Evolutionary conservation across 139 green algal genomes (phyloP).

Genomic region (Volvox reticuliferus): DNA sequence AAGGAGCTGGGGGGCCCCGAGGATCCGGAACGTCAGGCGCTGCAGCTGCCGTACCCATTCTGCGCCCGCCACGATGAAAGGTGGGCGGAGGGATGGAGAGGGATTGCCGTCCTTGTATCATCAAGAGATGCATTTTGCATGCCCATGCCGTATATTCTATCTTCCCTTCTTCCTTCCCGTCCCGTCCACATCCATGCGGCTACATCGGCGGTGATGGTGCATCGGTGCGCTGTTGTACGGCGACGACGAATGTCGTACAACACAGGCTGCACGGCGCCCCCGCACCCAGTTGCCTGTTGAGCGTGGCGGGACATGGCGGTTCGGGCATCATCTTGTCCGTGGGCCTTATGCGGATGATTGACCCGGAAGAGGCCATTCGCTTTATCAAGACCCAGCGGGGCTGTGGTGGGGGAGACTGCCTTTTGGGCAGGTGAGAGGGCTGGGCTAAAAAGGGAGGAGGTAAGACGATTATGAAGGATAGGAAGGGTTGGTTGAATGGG

Average conservation of each 20-base stretch:
- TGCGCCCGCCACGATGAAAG: constrained; percentile 16
- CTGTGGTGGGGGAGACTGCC: constrained; percentile 36
- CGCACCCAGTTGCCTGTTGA: constrained; percentile 6
- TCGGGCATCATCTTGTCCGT: constrained; percentile 36
- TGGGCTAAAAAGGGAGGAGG: too few species aligned
- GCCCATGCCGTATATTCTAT: too few species aligned
- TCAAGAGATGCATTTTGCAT: too few species aligned
- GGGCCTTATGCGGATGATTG: constrained; percentile 30
- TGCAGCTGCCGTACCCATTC: constrained; percentile 18
- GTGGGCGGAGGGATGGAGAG: background rate
- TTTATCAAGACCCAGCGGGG: constrained; percentile 18
- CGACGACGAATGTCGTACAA: too few species aligned
- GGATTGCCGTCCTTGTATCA: too few species aligned
- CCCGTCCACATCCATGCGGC: too few species aligned
- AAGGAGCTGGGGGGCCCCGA: background rate
- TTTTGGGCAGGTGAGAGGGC: constrained; percentile 21
- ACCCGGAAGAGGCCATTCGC: background rate
- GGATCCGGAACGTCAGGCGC: background rate
- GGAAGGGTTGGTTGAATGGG: too few species aligned
- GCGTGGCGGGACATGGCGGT: constrained; percentile 18
- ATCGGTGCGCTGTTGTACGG: too few species aligned
- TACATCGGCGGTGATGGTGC: too few species aligned
- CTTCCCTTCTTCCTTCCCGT: too few species aligned
- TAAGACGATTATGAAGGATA: too few species aligned
- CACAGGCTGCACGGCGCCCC: background rate